Evolutionary conservation across 2,329 filamentous ascomycete genomes (phyloP).

Genomic region (Polychaeton citri): DNA sequence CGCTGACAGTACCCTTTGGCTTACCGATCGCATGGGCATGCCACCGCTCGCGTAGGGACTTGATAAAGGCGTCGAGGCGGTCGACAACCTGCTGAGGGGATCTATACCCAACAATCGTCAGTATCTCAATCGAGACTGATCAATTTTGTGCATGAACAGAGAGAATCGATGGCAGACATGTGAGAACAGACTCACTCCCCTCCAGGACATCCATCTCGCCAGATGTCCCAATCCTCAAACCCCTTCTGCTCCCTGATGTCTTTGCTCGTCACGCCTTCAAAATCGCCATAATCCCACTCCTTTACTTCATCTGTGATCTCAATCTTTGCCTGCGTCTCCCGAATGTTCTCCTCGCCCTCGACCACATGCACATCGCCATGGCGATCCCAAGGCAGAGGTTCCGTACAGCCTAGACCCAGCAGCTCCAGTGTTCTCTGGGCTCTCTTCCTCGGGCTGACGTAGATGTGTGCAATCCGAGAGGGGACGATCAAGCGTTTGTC

Average conservation of each 20-base stretch:
- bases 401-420: constrained; percentile 56
- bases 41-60: constrained; percentile 49
- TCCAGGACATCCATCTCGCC: constrained; percentile 72
- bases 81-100: constrained; percentile 58
- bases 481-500: constrained; percentile 75
- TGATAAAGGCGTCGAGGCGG: constrained; percentile 63
- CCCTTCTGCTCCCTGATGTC: constrained; percentile 36
- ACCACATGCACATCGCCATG: constrained; percentile 16
- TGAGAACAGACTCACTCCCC: constrained; percentile 39
- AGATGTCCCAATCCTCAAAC: constrained; percentile 60
- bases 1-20: constrained; percentile 20
- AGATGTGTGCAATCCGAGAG: constrained; percentile 71
- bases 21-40: constrained; percentile 40
- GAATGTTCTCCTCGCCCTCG: constrained; percentile 6
- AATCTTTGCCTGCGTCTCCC: constrained; percentile 28
- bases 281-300: constrained; percentile 52
- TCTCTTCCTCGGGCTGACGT: constrained; percentile 73
- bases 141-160: no score
- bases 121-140: background rate
- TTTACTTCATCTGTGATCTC: constrained; percentile 38
- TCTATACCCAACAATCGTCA: constrained; percentile 24
- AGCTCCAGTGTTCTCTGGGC: constrained; percentile 86
- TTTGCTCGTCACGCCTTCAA: constrained; percentile 43
- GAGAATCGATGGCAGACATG: background rate
- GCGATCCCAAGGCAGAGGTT: constrained; percentile 52